phyloP scores from a whole-genome alignment of 1,284 basidiomycete species.

The Cryptococcus sp. region DNA sequence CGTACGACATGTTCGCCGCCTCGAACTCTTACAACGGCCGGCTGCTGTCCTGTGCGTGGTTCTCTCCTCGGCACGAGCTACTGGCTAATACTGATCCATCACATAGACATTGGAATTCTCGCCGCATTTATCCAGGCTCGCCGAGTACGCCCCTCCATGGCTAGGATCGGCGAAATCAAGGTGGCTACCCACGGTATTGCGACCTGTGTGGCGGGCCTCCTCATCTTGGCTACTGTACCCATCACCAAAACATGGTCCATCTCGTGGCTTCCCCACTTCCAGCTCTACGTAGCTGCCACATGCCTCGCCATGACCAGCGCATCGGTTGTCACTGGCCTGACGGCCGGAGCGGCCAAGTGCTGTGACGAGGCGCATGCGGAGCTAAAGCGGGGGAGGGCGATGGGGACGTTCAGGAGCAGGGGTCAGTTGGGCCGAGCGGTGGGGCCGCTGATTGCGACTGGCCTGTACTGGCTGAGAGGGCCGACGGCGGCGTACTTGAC shows the following conservation, averaged over 20 bases:
- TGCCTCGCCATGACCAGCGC: slow-evolving; percentile 85
- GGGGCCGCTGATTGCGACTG: slow-evolving; percentile 74
- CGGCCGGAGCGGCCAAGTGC: slow-evolving; percentile 77
- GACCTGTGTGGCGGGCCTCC: slow-evolving; percentile 66
- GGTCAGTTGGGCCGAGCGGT: slow-evolving; percentile 86
- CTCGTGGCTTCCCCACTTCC: slow-evolving; percentile 18
- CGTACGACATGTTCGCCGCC: slow-evolving; percentile 72
- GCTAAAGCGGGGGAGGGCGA: slow-evolving; percentile 59
- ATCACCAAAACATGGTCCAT: slow-evolving; percentile 44
- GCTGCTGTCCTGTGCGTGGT: slow-evolving; percentile 60
- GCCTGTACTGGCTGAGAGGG: slow-evolving; percentile 60
- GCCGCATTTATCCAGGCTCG: slow-evolving; percentile 84
- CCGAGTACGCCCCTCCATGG: slow-evolving; percentile 64
- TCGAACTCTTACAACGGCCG: slow-evolving; percentile 83
- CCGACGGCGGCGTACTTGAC: slow-evolving; percentile 70
- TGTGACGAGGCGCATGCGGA: slow-evolving; percentile 62
- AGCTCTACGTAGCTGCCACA: slow-evolving; percentile 70
- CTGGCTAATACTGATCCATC: neutral
- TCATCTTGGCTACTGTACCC: slow-evolving; percentile 67
- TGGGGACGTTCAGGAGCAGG: slow-evolving; percentile 74
- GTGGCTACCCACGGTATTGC: slow-evolving; percentile 74
- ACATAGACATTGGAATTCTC: slow-evolving; percentile 67
- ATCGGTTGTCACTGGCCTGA: slow-evolving; percentile 84
- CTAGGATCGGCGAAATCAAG: slow-evolving; percentile 66
- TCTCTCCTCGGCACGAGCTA: neutral